Conservation (phyloP, 371 early-diverging fungal genomes). For the Smittium mucronatum region DNA sequence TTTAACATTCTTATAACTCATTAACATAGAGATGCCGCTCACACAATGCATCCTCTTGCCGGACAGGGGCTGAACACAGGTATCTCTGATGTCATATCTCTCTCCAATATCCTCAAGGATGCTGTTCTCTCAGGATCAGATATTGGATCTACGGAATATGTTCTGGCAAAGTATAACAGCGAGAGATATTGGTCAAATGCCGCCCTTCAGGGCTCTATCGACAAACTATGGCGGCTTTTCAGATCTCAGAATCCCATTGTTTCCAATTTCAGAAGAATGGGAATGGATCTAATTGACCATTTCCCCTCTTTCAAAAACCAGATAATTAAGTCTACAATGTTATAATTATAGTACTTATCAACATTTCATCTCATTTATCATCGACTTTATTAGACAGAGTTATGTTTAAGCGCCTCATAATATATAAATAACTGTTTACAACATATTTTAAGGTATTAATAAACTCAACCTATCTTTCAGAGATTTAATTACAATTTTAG, state of each 20-base stretch:
- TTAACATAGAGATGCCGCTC: slow-evolving; percentile 81
- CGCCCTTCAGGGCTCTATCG: slow-evolving; percentile 71
- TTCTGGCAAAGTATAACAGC: slow-evolving; percentile 54
- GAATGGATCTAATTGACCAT: slow-evolving; percentile 7
- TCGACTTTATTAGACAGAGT: no score
- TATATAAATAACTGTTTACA: no score
- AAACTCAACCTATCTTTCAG: no score
- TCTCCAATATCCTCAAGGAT: slow-evolving; percentile 45
- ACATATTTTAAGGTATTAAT: no score
- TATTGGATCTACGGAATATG: slow-evolving; percentile 38
- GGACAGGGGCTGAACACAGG: slow-evolving; percentile 95
- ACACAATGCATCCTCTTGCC: slow-evolving; percentile 88
- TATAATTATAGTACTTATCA: no score
- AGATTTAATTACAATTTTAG: no score
- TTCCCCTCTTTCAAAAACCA: slow-evolving; percentile 1
- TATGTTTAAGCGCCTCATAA: no score
- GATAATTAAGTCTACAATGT: neutral
- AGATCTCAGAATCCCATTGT: slow-evolving; percentile 6
- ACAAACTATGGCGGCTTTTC: slow-evolving; percentile 66
- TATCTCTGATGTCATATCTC: slow-evolving; percentile 63
- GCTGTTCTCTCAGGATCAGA: slow-evolving; percentile 65
- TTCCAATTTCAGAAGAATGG: neutral
- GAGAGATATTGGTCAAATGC: slow-evolving; percentile 66
- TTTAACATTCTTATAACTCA: slow-evolving; percentile 22
- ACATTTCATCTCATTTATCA: no score